Evolutionary conservation across 2,329 filamentous ascomycete genomes (phyloP).

Genomic region (Pyrenophora tritici-repentis): DNA sequence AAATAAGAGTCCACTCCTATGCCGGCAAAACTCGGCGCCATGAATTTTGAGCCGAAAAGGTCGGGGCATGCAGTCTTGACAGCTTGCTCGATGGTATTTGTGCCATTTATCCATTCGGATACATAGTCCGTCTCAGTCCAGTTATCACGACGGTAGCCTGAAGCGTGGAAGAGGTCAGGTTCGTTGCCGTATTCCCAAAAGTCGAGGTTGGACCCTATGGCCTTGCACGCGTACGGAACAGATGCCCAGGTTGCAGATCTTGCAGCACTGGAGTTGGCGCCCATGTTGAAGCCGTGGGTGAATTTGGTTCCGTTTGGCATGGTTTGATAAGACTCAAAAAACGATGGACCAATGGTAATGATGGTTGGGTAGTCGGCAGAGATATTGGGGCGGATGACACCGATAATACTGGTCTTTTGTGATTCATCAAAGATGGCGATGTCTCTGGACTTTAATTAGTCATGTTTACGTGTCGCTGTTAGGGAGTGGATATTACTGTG

Average conservation of each 20-base stretch:
- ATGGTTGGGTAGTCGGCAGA: conserved; percentile 65
- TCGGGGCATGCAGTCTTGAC: conserved; percentile 1
- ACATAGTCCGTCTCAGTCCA: conserved; percentile 59
- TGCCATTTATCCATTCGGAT: conserved; percentile 7
- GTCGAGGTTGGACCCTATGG: conserved; percentile 58
- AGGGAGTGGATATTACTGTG: conserved; percentile 63
- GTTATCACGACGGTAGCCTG: conserved; percentile 54
- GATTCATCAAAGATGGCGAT: conserved; percentile 7
- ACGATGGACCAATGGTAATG: conserved; percentile 64
- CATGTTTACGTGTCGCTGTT: conserved; percentile 45
- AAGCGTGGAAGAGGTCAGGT: conserved; percentile 61
- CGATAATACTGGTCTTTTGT: conserved; percentile 47
- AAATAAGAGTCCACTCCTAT: neutral
- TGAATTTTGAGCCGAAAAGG: neutral
- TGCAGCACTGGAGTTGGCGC: conserved; percentile 54
- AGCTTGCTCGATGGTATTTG: neutral
- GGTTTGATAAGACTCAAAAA: conserved; percentile 66
- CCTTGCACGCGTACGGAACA: conserved; percentile 61
- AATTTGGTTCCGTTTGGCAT: conserved; percentile 59
- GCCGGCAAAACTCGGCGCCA: conserved; percentile 10
- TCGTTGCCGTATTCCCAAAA: conserved; percentile 69
- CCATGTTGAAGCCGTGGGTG: conserved; percentile 65
- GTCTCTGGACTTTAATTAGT: conserved; percentile 50
- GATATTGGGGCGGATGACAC: conserved; percentile 55
- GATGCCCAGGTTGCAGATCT: conserved; percentile 56